Base-by-base conservation (phyloP, 2,329 filamentous ascomycete genomes). In the Colletotrichum musae region DNA sequence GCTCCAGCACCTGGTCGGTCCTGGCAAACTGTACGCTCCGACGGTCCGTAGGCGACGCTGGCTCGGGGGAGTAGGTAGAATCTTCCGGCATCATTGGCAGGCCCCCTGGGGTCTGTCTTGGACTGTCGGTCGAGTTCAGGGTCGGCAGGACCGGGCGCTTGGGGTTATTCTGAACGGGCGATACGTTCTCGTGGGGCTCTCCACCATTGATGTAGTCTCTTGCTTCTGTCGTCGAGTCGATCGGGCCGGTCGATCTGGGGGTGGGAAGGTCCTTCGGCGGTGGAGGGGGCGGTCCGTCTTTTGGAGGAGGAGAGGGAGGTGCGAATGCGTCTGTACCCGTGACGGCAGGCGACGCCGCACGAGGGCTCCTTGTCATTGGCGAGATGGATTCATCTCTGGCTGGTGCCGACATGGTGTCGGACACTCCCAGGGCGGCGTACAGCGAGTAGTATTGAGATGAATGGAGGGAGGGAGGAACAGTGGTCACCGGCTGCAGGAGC, bases 11-110 rank as follows among this genome's bases (percentile, higher is more conserved):
- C 32, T 81, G 79, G 58, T 89, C 85, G 15, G 86, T 82, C 36
- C 89, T 86, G 2, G 88, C 89, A 77, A 97, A 96, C 74, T 96
- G 93, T 4, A 97, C 93, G 76, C 92, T 95, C 64, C 88, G 87
- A 21, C 85, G 84, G 15, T 76, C 78, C 1, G 80, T 77, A 24
- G 84, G 83, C 6, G 82, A 80, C 43, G 72, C 62, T n/a, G 74
- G 72, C 50, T 79, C 77, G 7, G 75, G 71, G 10, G 67, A 71
- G 28, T 61, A 65, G 24, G 58, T 67, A 18, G 56, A 43, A 39
- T 67, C 47, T 70, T 76, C 72, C 51, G 74, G 66, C 70, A 66
- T 70, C 53, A 60, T 60, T 6, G 59, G 70, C 41, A 64, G 32
- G 72, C 59, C 39, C 58, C 58, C 45, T 18, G 43, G 41, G 21